Conservation (phyloP, 495 filamentous ascomycete genomes). For the Podospora australis region DNA sequence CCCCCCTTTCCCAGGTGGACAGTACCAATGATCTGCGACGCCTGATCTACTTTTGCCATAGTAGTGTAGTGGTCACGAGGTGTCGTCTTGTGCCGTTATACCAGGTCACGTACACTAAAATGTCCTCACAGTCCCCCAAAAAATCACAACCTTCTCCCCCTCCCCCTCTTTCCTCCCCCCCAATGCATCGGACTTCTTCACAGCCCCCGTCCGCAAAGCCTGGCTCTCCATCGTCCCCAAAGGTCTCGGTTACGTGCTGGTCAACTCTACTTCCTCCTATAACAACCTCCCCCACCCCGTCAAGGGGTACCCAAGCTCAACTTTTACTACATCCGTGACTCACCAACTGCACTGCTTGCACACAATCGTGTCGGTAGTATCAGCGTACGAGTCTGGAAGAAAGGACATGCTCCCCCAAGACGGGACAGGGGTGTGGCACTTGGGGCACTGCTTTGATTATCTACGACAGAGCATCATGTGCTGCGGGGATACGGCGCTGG, state of each 20-base stretch:
- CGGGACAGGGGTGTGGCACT: constrained; percentile 36
- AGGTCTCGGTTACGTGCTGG: constrained; percentile 36
- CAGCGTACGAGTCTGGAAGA: constrained; percentile 28
- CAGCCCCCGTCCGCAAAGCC: constrained; percentile 26
- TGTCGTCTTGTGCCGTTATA: too few relatives aligned
- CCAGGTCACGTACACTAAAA: neutral
- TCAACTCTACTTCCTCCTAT: constrained; percentile 29
- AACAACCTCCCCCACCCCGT: constrained; percentile 36
- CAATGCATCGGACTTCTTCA: constrained; percentile 40
- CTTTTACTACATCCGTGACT: constrained; percentile 44
- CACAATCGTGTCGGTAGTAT: constrained; percentile 33
- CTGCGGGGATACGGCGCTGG: constrained; percentile 37
- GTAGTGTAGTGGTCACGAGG: neutral
- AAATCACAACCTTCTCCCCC: constrained; percentile 37
- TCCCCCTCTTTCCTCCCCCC: constrained; percentile 36
- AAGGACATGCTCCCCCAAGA: constrained; percentile 25
- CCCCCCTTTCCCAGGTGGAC: neutral
- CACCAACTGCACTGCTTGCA: constrained; percentile 45
- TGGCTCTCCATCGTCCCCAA: constrained; percentile 38
- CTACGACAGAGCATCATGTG: constrained; percentile 44
- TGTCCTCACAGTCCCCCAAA: constrained; percentile 29
- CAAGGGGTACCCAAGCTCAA: constrained; percentile 26
- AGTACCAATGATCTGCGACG: too few relatives aligned
- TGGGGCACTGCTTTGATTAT: constrained; percentile 45
- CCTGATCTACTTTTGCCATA: neutral